Conservation (phyloP, 257 asterid species). For the Knoxia roxburghii region DNA sequence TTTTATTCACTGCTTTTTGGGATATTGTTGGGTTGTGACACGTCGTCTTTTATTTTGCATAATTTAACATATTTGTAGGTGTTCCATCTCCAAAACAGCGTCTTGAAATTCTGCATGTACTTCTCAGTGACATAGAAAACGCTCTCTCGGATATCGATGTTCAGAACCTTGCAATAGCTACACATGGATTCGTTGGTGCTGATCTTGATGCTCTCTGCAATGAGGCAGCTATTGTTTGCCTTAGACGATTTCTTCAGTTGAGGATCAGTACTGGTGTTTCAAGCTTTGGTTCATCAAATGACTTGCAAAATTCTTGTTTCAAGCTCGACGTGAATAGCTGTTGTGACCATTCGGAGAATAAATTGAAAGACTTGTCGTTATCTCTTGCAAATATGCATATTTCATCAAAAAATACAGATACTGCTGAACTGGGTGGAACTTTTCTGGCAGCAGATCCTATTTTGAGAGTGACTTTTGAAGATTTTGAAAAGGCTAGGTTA, state of each 20-base stretch:
- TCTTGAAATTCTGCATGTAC: slow-evolving; percentile 48
- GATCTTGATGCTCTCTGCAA: slow-evolving; percentile 90
- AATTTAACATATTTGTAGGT: slow-evolving; percentile 51
- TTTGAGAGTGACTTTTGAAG: too few species aligned
- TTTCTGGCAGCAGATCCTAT: slow-evolving; percentile 14
- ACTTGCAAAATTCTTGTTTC: too few species aligned
- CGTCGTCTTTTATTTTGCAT: too few species aligned
- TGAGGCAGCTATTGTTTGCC: slow-evolving; percentile 73
- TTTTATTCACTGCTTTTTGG: neutral
- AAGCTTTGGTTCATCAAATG: too few species aligned
- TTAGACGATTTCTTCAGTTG: slow-evolving; percentile 49
- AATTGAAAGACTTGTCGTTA: slow-evolving; percentile 36
- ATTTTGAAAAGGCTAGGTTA: too few species aligned
- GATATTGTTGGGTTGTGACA: neutral
- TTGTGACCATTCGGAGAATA: too few species aligned
- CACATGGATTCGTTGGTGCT: slow-evolving; percentile 99
- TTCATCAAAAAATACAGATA: slow-evolving; percentile 29
- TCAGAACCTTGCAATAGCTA: slow-evolving; percentile 65
- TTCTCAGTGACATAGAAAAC: slow-evolving; percentile 60
- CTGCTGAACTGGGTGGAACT: slow-evolving; percentile 16
- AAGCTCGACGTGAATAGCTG: too few species aligned
- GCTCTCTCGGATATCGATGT: slow-evolving; percentile 57
- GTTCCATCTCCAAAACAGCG: slow-evolving; percentile 89
- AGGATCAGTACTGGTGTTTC: slow-evolving; percentile 20
- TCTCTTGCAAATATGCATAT: slow-evolving; percentile 32